phyloP scores from a whole-genome alignment of 306 rosid genomes.

The Fragaria iinumae region DNA sequence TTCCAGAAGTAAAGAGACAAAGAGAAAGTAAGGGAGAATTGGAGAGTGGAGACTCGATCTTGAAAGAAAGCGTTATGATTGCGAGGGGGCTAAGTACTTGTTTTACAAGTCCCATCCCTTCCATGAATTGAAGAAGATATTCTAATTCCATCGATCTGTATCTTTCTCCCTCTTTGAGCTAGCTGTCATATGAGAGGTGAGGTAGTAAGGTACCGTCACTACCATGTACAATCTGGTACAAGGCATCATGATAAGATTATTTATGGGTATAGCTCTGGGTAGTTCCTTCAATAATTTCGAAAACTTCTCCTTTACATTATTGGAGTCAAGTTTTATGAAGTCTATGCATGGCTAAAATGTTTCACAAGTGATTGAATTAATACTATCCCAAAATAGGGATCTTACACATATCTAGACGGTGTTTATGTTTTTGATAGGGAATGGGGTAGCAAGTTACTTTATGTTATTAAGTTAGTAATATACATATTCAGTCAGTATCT shows the following conservation, averaged over 20 bases:
- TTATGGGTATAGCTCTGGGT: neutral
- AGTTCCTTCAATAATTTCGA: neutral
- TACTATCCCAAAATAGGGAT: neutral
- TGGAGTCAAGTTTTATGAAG: neutral
- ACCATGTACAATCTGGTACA: constrained; percentile 13
- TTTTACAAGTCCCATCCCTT: neutral
- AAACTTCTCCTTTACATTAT: neutral
- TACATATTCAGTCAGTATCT: no score
- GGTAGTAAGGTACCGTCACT: neutral
- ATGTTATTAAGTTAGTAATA: no score
- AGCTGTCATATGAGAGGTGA: constrained; percentile 9
- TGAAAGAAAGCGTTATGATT: neutral
- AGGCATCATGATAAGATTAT: constrained; percentile 12
- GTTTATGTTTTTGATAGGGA: no score
- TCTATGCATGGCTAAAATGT: neutral
- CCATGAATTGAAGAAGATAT: neutral
- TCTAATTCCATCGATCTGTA: neutral
- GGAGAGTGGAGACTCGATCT: neutral
- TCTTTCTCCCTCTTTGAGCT: neutral
- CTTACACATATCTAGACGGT: neutral
- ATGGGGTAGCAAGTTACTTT: no score
- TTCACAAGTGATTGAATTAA: neutral
- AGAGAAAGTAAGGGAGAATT: constrained; percentile 6
- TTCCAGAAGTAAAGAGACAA: neutral
- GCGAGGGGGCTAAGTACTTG: neutral